Conservation (phyloP, 108 stramenopile species). For the Asterionellopsis glacialis region DNA sequence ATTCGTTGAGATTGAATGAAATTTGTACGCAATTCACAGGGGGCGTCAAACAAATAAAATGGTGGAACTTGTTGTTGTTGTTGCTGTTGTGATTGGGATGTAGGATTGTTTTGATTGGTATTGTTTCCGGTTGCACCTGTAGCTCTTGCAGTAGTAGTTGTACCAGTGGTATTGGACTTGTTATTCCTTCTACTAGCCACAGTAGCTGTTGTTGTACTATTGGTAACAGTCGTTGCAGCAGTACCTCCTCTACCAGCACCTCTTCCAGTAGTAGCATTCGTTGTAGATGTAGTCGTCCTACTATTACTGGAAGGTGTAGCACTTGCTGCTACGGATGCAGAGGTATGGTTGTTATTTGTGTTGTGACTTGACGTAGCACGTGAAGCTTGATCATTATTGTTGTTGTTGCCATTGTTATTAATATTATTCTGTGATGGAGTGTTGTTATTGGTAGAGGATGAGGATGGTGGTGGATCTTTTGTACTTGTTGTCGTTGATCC, state of each 20-base stretch:
- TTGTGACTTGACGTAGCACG: background rate
- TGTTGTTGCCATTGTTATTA: background rate
- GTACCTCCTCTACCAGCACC: background rate
- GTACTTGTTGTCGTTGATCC: background rate
- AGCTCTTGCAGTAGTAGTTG: no score
- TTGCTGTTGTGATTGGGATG: no score
- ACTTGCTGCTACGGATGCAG: no score
- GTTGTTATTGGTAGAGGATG: background rate
- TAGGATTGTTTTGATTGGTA: no score
- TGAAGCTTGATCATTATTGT: background rate
- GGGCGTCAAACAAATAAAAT: constrained; percentile 45
- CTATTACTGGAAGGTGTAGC: background rate
- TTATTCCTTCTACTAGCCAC: no score
- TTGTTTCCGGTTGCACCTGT: no score
- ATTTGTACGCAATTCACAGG: constrained; percentile 36
- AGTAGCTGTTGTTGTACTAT: background rate
- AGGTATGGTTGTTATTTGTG: background rate
- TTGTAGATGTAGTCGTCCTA: background rate
- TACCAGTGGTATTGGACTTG: no score
- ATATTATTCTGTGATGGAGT: background rate
- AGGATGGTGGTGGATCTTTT: background rate
- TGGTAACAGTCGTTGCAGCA: background rate
- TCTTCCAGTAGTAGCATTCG: background rate
- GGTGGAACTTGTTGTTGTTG: constrained; percentile 17
- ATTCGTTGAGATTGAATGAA: constrained; percentile 33